These are phyloP conservation scores for Kuraishia molischiana DNA, from an alignment of 805 yeast genomes.

Conservation along the genomic window DNA sequence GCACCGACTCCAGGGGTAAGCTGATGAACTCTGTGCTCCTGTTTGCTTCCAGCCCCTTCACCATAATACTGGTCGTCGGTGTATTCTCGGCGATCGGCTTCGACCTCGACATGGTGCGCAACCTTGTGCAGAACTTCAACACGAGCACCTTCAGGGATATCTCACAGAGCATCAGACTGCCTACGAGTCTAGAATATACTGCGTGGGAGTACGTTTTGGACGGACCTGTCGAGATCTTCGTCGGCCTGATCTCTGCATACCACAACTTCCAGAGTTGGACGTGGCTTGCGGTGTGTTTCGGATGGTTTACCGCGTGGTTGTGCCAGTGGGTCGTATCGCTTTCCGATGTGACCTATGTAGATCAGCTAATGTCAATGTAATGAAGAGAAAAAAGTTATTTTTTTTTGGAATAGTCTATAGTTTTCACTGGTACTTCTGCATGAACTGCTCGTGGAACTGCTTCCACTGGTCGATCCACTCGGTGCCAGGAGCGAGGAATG, in stretches of 20 bases:
- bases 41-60: constrained; percentile 20
- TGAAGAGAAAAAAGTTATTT: no score
- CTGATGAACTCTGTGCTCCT: constrained; percentile 15
- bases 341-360: constrained; percentile 10
- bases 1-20: constrained; percentile 1
- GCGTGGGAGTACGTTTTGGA: constrained; percentile 10
- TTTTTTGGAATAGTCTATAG: background rate
- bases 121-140: constrained; percentile 19
- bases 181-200: constrained; percentile 5
- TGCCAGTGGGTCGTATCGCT: constrained; percentile 13
- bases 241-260: constrained; percentile 56
- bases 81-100: constrained; percentile 11
- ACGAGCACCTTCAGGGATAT: constrained; percentile 8
- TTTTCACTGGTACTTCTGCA: constrained; percentile 31
- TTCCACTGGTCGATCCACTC: constrained; percentile 81
- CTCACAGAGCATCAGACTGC: constrained; percentile 1
- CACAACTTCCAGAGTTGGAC: constrained; percentile 71
- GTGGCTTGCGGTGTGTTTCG: constrained; percentile 62
- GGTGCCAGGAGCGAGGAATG: constrained; percentile 91
- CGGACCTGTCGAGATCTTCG: constrained; percentile 31
- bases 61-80: constrained; percentile 18
- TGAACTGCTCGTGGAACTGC: constrained; percentile 67
- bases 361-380: constrained; percentile 3
- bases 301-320: constrained; percentile 84
- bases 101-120: constrained; percentile 18